Conservation (phyloP, 176 grass and related monocot genomes). For the Cocos nucifera region DNA sequence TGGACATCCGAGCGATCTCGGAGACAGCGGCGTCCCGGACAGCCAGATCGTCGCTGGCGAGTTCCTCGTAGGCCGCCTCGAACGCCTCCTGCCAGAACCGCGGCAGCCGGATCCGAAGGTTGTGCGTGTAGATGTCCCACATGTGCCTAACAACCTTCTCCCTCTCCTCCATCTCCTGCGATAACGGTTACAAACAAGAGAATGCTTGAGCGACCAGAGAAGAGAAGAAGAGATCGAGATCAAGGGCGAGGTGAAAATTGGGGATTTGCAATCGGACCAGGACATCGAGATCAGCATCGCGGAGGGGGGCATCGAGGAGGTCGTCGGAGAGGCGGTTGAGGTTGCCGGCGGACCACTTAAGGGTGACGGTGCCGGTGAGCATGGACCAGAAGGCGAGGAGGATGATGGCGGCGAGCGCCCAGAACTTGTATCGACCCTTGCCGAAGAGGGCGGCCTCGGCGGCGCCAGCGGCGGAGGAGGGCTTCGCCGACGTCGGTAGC, state of each 20-base stretch:
- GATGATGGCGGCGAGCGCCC: constrained; percentile 15
- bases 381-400: constrained; percentile 14
- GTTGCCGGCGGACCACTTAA: constrained; percentile 10
- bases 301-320: background rate
- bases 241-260: background rate
- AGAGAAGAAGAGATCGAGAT: background rate
- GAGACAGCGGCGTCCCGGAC: constrained; percentile 43
- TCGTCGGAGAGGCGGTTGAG: constrained; percentile 13
- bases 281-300: constrained; percentile 31
- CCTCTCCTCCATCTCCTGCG: constrained; percentile 83
- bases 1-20: constrained; percentile 63
- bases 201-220: background rate
- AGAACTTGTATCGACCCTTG: background rate
- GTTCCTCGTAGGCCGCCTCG: constrained; percentile 80
- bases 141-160: constrained; percentile 65
- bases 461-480: too few relatives aligned
- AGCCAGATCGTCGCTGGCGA: constrained; percentile 51
- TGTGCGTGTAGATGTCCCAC: constrained; percentile 78
- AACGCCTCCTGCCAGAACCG: constrained; percentile 81
- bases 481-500: too few relatives aligned
- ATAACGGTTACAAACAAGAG: background rate
- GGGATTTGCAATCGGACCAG: constrained; percentile 26
- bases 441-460: too few relatives aligned
- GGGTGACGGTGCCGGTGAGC: constrained; percentile 23
- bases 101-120: constrained; percentile 39